Conservation (phyloP, 2,329 filamentous ascomycete species). For the Claviceps digitariae region DNA sequence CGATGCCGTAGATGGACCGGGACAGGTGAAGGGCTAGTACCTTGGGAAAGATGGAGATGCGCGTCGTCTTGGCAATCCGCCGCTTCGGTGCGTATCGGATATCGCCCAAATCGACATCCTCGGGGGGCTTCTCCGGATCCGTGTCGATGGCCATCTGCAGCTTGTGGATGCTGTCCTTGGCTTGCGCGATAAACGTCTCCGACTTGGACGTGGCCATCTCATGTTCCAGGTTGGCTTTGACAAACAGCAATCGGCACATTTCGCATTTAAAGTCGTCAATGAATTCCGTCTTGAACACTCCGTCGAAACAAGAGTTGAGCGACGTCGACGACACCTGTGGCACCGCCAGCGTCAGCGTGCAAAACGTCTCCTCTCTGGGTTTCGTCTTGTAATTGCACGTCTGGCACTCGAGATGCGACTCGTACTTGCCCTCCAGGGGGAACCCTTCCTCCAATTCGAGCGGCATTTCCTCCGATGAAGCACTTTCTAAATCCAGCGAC, state of each 20-base stretch:
- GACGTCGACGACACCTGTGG: slow-evolving; percentile 71
- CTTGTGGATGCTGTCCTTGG: slow-evolving; percentile 47
- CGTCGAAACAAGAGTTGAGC: slow-evolving; percentile 80
- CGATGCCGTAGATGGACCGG: slow-evolving; percentile 76
- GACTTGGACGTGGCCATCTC: slow-evolving; percentile 44
- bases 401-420: slow-evolving; percentile 90
- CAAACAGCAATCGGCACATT: slow-evolving; percentile 75
- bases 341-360: slow-evolving; percentile 83
- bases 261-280: slow-evolving; percentile 98
- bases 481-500: not conserved
- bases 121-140: slow-evolving; percentile 66
- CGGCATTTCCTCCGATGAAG: slow-evolving; percentile 10
- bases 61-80: slow-evolving; percentile 74
- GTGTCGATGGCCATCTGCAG: slow-evolving; percentile 58
- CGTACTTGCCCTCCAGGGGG: slow-evolving; percentile 79
- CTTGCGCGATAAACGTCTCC: slow-evolving; percentile 33
- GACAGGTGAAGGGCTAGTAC: slow-evolving; percentile 86
- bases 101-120: slow-evolving; percentile 63
- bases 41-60: slow-evolving; percentile 77
- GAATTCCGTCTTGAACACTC: slow-evolving; percentile 84
- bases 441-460: slow-evolving; percentile 56
- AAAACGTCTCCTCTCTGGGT: slow-evolving; percentile 71
- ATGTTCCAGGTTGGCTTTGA: slow-evolving; percentile 47
- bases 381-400: slow-evolving; percentile 83
- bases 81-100: slow-evolving; percentile 62